phyloP scores from a whole-genome alignment of 148 eudicot species.

The Rhododendron kiyosumense region DNA sequence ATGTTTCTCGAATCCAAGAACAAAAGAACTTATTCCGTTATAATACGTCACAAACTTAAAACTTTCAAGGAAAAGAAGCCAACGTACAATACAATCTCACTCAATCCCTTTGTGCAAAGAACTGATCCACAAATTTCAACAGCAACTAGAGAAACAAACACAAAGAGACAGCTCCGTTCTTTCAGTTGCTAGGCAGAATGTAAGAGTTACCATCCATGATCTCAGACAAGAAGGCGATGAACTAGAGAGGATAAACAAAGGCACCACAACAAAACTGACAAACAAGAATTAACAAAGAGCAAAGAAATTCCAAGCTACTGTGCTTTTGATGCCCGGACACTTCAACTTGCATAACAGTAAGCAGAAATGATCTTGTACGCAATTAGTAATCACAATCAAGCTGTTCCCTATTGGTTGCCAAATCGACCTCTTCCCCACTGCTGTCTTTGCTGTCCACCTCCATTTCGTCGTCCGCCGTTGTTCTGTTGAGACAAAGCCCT shows the following conservation, averaged over 20 bases:
- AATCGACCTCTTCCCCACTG: conserved; percentile 64
- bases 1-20: neutral
- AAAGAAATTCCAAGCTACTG: neutral
- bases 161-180: neutral
- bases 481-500: conserved; percentile 40
- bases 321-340: neutral
- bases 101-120: neutral
- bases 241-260: neutral
- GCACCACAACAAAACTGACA: neutral
- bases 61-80: neutral
- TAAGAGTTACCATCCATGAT: neutral
- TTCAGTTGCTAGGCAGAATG: neutral
- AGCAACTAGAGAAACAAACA: neutral
- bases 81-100: neutral
- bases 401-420: conserved; percentile 19
- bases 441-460: conserved; percentile 43
- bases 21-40: neutral
- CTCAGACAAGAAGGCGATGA: neutral
- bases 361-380: neutral
- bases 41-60: neutral
- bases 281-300: neutral
- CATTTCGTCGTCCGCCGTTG: conserved; percentile 32
- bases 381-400: neutral
- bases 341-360: neutral
- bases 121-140: neutral